Base-by-base conservation (phyloP, 371 early-diverging fungal species). In the Mortierella polycephala region DNA sequence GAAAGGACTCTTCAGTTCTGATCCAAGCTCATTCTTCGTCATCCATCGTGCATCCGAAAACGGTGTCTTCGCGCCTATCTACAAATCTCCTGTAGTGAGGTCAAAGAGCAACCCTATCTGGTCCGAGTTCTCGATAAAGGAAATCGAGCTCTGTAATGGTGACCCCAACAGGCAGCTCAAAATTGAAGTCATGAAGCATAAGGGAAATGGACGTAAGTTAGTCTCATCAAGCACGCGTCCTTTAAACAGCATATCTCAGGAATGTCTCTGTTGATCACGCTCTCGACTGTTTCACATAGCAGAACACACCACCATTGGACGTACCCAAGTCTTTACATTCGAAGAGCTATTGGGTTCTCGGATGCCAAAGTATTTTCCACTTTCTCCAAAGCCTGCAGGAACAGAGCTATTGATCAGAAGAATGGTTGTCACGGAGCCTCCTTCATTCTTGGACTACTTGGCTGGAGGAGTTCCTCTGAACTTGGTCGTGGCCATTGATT, bases 391-490 rank as follows among this genome's bases (percentile, higher is more conserved):
- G 71, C 75, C 75, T 30, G 57, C 68, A 39, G 67, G 64, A 53
- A 63, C 81, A 8, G 51, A 74, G n/a, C 55, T 83, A 23, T 14
- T 67, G 56, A 74, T 83, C 44, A 60, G 72, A 46, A 62, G 75
- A n/a, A 76, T 64, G 70, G 51, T 72, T 30, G 62, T 79, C 7
- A 74, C 74, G 16, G 75, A 81, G 39, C 67, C 81, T 0, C 71
- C 81, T 0, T 79, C 79, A 7, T 88, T 88, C 63, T 63, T 88
- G 46, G 88, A 88, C 58, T 87, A 87, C 62, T 64, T 88, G 40
- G 83, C 81, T 0, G 82, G 83, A 10, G 87, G 87, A 7, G 64
- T 82, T 1, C 74, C 83, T 23, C 75, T 87, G 46, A 81, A 75
- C 39, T 55, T 87, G 12, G 71, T 82, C 0, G 83, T 85, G 18